These are phyloP conservation scores for Phanerochaete carnosa DNA, from an alignment of 768 basidiomycete genomes.

Conservation along the genomic window DNA sequence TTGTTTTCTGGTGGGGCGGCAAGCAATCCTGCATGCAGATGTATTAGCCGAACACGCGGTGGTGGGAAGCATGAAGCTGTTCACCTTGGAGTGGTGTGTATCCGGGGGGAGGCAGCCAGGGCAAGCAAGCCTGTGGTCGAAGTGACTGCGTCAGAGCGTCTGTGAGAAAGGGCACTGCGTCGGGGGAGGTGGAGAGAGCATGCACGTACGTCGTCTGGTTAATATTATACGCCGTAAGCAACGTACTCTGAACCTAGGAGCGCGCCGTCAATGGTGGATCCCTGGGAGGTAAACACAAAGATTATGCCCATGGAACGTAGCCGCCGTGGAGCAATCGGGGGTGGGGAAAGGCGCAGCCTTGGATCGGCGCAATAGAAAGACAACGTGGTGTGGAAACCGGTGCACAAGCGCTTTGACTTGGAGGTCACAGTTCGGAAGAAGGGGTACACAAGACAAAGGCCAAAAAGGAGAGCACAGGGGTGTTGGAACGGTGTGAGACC, in stretches of 20 bases:
- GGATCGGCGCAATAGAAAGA: neutral
- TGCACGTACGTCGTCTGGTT: neutral
- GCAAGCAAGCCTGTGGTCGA: neutral
- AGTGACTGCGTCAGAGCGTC: neutral
- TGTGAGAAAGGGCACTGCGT: no score
- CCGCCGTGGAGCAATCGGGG: neutral
- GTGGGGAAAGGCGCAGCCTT: neutral
- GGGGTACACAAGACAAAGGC: no score
- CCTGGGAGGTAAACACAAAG: neutral
- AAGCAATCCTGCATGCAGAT: neutral
- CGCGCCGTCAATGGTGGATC: no score
- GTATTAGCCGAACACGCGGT: neutral
- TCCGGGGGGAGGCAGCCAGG: neutral
- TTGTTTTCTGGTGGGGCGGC: neutral
- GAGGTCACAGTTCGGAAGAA: no score
- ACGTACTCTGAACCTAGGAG: no score
- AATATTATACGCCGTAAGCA: no score
- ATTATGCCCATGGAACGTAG: neutral
- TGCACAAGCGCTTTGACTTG: no score
- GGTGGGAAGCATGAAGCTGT: neutral
- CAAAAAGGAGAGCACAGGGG: no score
- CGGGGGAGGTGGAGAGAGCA: no score
- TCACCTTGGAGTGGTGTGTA: neutral
- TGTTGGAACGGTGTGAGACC: no score
- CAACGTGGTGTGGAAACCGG: neutral